These are phyloP conservation scores for Gynandropsis gynandra DNA, from an alignment of 345 rosid genomes.

Conservation along the genomic window DNA sequence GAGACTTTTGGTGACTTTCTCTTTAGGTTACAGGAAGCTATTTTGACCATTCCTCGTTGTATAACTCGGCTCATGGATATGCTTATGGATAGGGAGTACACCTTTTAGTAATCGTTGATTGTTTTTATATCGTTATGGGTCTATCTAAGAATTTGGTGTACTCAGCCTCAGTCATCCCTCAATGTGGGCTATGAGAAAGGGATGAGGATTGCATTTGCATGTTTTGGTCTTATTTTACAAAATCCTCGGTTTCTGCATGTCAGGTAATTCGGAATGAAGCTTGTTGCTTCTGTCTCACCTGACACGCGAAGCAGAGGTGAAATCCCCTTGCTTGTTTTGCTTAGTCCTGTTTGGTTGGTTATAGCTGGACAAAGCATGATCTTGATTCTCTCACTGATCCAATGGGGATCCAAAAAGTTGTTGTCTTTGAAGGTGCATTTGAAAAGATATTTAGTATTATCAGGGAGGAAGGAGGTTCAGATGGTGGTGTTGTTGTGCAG, in stretches of 20 bases:
- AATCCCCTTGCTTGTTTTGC: constrained; percentile 21
- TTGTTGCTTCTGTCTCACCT: constrained; percentile 83
- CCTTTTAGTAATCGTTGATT: neutral
- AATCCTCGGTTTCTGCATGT: constrained; percentile 21
- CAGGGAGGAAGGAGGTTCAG: constrained; percentile 94
- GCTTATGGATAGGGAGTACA: constrained; percentile 97
- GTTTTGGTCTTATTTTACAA: neutral
- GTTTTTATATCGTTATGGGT: constrained; percentile 3
- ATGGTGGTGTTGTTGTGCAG: constrained; percentile 99
- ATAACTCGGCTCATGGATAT: constrained; percentile 97
- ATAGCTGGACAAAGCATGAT: constrained; percentile 4
- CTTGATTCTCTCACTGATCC: constrained; percentile 19
- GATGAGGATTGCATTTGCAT: neutral
- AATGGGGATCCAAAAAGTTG: constrained; percentile 95
- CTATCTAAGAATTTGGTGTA: constrained; percentile 5
- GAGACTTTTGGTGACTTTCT: constrained; percentile 35
- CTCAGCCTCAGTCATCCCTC: constrained; percentile 3
- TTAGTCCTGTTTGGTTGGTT: constrained; percentile 7
- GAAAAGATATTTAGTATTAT: constrained; percentile 92
- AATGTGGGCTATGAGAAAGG: constrained; percentile 6
- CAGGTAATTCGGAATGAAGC: constrained; percentile 97
- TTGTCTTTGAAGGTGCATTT: constrained; percentile 96
- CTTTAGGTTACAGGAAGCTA: constrained; percentile 98
- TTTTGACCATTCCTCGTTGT: constrained; percentile 92
- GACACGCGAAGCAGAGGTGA: constrained; percentile 96